Evolutionary conservation across 2,329 filamentous ascomycete species (phyloP), one percentile per base, ranked within the genome.

Genomic region (Fusarium drepaniforme): DNA sequence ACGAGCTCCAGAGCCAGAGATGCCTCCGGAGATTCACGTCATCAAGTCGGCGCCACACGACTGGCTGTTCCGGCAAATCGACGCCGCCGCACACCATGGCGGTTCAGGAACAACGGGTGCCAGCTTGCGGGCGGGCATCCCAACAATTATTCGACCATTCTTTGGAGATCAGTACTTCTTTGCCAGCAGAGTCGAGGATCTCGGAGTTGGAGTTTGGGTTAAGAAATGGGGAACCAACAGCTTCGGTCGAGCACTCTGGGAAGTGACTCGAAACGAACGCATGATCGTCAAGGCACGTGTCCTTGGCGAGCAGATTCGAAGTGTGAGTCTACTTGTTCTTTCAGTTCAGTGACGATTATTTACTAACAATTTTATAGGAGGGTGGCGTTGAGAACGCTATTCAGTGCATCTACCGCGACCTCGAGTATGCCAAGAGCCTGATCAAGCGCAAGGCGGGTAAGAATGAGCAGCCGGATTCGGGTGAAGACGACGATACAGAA

Each of bases 91-190:
- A 9, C 97, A 99, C 81, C 97, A 99, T 80, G 97, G 97, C 58
- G 97, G 97, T 7, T 94, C 95, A 6, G 97, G 97, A 3, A 99
- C 97, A 0, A 99, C 97, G 0, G 97, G 97, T 3, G 97, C 97
- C 1, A 97, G 95, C 82, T 86, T 99, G 59, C 90, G 97, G 63
- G 96, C 96, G 1, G 97, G 97, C 3, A 91, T 98, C 7, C 97
- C 97, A 0, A 98, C 97, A 0, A 96, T 99, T 74, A 93, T 98
- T 80, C 94, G 96, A 71, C 97, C 97, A 0, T 99, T 98, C 86
- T 99, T 99, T 80, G 97, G 97, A 7, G 97, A 99, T 79, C 97
- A 99, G 81, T 98, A 93, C 87, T 99, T 99, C 87, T 98, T 97
- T 78, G 97, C 95, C 8, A 90, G 89, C 35, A 90, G 97, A 5